Evolutionary conservation across 78 protist genomes (phyloP).

Genomic region (Dictyostelium capitatum): DNA sequence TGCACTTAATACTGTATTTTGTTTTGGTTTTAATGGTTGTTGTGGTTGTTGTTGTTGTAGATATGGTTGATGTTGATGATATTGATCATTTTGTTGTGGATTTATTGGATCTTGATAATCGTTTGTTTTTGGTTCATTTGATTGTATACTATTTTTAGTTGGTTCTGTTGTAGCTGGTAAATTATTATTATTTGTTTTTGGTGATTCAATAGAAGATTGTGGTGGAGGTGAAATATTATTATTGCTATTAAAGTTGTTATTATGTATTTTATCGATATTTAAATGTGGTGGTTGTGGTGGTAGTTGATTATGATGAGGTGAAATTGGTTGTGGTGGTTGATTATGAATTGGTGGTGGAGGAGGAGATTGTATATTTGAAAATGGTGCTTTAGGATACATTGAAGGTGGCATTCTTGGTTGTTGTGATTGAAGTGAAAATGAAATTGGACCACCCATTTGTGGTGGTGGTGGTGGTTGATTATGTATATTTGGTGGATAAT

Average conservation of each 20-base stretch:
- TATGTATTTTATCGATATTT: not conserved
- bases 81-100: not conserved
- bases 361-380: conserved; percentile 12
- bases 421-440: conserved; percentile 1
- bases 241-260: not conserved
- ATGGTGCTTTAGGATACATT: conserved; percentile 9
- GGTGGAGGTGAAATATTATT: not conserved
- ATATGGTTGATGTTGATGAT: not conserved
- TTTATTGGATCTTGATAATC: no score
- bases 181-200: not conserved
- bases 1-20: conserved; percentile 13
- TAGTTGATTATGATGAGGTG: not conserved
- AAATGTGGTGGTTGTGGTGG: conserved; percentile 18
- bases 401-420: conserved; percentile 42
- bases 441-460: not conserved
- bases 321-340: conserved; percentile 13
- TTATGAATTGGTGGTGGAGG: conserved; percentile 37
- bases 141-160: not conserved
- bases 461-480: not conserved
- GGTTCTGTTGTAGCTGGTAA: not conserved
- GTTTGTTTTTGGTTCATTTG: not conserved
- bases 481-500: not conserved
- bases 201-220: not conserved
- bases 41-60: conserved; percentile 4
- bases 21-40: not conserved